phyloP scores from a whole-genome alignment of 768 basidiomycete genomes.

The Tephrocybe sp. region DNA sequence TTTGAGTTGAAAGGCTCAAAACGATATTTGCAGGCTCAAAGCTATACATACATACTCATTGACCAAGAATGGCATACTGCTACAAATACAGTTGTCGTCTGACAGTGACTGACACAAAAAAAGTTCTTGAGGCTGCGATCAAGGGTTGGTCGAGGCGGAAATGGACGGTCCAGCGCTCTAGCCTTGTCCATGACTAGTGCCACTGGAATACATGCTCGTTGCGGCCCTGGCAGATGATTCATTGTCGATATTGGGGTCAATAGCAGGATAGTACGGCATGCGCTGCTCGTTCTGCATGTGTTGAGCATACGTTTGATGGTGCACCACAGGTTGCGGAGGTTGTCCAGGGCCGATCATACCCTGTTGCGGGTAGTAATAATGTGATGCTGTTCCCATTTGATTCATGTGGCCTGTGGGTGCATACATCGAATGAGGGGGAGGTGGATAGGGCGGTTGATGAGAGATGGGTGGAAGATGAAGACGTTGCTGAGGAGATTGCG shows the following conservation, averaged over 20 bases:
- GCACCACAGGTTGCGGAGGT: conserved; percentile 21
- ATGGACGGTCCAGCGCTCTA: conserved; percentile 1
- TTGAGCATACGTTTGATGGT: conserved; percentile 15
- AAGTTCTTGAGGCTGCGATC: not conserved
- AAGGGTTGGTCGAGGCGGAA: conserved; percentile 8
- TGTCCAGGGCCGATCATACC: conserved; percentile 23
- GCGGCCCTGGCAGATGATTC: conserved; percentile 9
- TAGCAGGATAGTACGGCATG: conserved; percentile 35
- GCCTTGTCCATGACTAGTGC: not conserved
- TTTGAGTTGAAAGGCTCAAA: too few species aligned
- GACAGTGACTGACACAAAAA: not conserved
- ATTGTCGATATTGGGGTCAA: conserved; percentile 34
- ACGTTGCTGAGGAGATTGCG: conserved; percentile 16
- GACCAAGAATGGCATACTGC: conserved; percentile 1
- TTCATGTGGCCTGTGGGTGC: conserved; percentile 12
- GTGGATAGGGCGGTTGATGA: conserved; percentile 21
- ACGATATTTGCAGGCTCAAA: not conserved
- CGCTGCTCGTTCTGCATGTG: conserved; percentile 15
- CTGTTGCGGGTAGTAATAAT: conserved; percentile 19
- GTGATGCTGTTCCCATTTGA: conserved; percentile 13
- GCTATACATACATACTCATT: conserved; percentile 10
- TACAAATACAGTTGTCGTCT: conserved; percentile 13
- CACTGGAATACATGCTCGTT: conserved; percentile 3
- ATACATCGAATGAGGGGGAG: conserved; percentile 19
- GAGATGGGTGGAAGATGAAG: conserved; percentile 25